Evolutionary conservation across 2,329 filamentous ascomycete species (phyloP).

Genomic region (Microsporum canis): DNA sequence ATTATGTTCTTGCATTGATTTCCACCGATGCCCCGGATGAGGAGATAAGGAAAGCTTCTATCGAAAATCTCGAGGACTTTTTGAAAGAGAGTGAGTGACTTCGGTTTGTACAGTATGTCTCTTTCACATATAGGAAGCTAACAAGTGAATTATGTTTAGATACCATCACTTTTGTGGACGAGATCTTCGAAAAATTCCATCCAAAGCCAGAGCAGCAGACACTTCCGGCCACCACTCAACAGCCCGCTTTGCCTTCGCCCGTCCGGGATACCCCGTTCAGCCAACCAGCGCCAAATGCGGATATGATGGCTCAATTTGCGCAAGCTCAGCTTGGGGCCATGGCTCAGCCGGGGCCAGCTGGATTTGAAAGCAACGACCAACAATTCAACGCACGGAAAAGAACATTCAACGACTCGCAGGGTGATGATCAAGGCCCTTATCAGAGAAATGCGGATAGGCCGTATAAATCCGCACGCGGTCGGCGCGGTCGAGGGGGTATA

Average conservation of each 20-base stretch:
- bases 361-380: slow-evolving; percentile 14
- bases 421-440: slow-evolving; percentile 33
- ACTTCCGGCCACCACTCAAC: slow-evolving; percentile 7
- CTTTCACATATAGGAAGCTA: not conserved
- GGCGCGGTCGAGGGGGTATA: slow-evolving; percentile 21
- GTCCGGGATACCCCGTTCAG: slow-evolving; percentile 16
- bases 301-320: not conserved
- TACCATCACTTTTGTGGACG: slow-evolving; percentile 44
- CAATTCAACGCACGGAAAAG: slow-evolving; percentile 41
- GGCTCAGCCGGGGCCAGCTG: not conserved
- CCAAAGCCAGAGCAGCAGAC: slow-evolving; percentile 27
- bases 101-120: not conserved
- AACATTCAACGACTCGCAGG: slow-evolving; percentile 41
- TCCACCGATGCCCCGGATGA: slow-evolving; percentile 44
- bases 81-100: slow-evolving; percentile 39
- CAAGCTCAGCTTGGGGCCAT: not conserved
- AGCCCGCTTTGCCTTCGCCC: slow-evolving; percentile 14
- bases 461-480: slow-evolving; percentile 36
- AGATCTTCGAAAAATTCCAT: slow-evolving; percentile 43
- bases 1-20: slow-evolving; percentile 51
- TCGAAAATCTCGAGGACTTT: slow-evolving; percentile 49
- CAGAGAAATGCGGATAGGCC: slow-evolving; percentile 33
- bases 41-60: slow-evolving; percentile 41
- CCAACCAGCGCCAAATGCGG: slow-evolving; percentile 12
- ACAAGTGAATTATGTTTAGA: slow-evolving; percentile 26